These are phyloP conservation scores for Clonostachys chloroleuca DNA, from an alignment of 2,329 filamentous ascomycete species.

Conservation along the genomic window DNA sequence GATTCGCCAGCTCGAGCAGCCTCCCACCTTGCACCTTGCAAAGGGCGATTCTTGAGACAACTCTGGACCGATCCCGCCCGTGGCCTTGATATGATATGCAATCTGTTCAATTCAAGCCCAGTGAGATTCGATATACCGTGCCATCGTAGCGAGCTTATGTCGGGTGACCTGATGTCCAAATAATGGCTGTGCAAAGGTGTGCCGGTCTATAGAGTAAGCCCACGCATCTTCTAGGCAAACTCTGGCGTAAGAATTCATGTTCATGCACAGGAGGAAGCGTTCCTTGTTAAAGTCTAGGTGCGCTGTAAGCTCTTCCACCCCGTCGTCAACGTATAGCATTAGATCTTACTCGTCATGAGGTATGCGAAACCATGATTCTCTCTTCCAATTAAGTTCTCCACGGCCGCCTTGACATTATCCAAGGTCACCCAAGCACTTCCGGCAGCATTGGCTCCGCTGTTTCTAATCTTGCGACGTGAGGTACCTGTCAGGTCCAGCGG, in stretches of 20 bases:
- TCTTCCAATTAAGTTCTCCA: constrained; percentile 70
- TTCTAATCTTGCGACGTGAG: constrained; percentile 74
- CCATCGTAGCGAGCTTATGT: constrained; percentile 67
- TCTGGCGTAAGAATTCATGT: constrained; percentile 59
- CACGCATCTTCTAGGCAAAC: constrained; percentile 77
- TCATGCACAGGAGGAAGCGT: constrained; percentile 68
- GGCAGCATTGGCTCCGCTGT: constrained; percentile 72
- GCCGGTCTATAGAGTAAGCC: constrained; percentile 83
- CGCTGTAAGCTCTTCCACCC: too few relatives aligned
- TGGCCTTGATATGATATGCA: constrained; percentile 39
- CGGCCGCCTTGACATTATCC: constrained; percentile 82
- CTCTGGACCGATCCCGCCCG: constrained; percentile 10
- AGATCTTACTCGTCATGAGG: constrained; percentile 56
- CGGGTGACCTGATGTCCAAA: constrained; percentile 81
- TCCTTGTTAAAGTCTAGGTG: constrained; percentile 76
- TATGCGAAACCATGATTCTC: constrained; percentile 85
- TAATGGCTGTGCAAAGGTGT: constrained; percentile 78
- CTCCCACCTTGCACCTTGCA: constrained; percentile 74
- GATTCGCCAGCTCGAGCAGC: constrained; percentile 73
- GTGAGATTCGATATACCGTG: constrained; percentile 54
- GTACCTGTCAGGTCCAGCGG: constrained; percentile 64
- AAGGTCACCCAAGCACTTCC: constrained; percentile 78
- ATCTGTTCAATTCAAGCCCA: constrained; percentile 60
- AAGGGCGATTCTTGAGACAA: constrained; percentile 53
- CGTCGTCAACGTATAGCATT: too few relatives aligned